Base-by-base conservation (phyloP, 768 basidiomycete species). In the Russula lepida region DNA sequence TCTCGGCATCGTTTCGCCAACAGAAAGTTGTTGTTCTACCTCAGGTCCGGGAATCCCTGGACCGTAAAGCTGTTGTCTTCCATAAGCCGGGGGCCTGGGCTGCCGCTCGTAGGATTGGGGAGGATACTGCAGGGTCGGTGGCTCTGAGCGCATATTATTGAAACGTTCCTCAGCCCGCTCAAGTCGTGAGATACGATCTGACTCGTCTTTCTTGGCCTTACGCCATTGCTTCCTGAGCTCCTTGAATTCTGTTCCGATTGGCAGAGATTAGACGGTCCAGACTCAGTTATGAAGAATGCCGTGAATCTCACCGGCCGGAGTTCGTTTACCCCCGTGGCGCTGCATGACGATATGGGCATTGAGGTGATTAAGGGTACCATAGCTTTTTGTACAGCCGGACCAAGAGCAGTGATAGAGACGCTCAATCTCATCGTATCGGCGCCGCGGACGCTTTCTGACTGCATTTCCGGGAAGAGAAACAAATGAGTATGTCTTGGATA, bases 271-370 rank as follows among this genome's bases (percentile, higher is more conserved):
- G 66, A 67, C 59, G 55, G 2, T 55, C 58, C 39, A 25, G 52
- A 27, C 35, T 49, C 43, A 30, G n/a, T 60, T 12, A 27, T 15
- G 54, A 54, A 47, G 4, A 44, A 48, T 27, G 35, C 17, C 47
- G 9, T 19, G 41, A 70, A 23, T 76, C 89, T 74, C 69, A 95
- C 95, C 95, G 58, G 83, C 83, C 13, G 95, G 95, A 71, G 84
- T 88, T 58, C 95, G 83, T 75, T 95, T 98, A 17, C 78, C 58
- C 46, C 95, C 95, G 71, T 99, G 95, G 73, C 90, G 90, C 73
- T 98, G 95, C 91, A 97, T 97, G n/a, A 86, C 88, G 59, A 98
- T 92, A 72, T 99, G 95, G 32, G 94, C 93, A 71, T 99, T 99
- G 63, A 99, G 79, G 73, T 99, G 95, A 71, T 99, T 98, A 52